Conservation (phyloP, 129 eudicot genomes). For the Saposhnikovia divaricata region DNA sequence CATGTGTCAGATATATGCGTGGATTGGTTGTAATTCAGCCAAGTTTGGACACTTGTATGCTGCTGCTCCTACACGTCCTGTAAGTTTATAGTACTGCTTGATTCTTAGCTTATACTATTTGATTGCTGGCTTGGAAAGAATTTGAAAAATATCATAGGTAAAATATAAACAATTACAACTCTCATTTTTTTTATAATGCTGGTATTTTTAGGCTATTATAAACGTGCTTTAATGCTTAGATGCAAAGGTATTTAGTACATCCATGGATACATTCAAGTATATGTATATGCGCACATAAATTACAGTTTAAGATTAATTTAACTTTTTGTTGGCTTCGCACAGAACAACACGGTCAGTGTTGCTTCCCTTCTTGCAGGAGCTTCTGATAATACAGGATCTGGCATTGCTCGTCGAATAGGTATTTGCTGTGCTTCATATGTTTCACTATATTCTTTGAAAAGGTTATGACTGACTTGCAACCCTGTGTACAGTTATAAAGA, state of each 20-base stretch:
- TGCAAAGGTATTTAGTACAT: background rate
- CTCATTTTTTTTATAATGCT: background rate
- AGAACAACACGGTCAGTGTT: conserved; percentile 74
- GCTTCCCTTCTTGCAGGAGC: conserved; percentile 67
- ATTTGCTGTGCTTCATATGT: background rate
- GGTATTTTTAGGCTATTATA: background rate
- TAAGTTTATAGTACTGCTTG: conserved; percentile 31
- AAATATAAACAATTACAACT: background rate
- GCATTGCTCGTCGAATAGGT: conserved; percentile 84
- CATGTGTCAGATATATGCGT: conserved; percentile 67
- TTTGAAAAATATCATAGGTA: background rate
- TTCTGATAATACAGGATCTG: conserved; percentile 83
- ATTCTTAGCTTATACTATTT: conserved; percentile 6
- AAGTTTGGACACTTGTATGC: conserved; percentile 76
- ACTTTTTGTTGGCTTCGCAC: conserved; percentile 16
- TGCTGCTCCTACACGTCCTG: conserved; percentile 85
- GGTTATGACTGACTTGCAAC: conserved; percentile 16
- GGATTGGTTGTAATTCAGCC: conserved; percentile 89
- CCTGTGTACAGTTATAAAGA: conserved; percentile 48
- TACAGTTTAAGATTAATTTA: background rate
- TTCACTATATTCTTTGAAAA: conserved; percentile 3
- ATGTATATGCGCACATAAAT: background rate
- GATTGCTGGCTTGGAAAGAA: background rate
- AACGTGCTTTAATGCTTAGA: background rate
- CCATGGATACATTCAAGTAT: background rate